phyloP scores from a whole-genome alignment of 2,329 filamentous ascomycete genomes.

The Cladosporium austrohemisphaericum region DNA sequence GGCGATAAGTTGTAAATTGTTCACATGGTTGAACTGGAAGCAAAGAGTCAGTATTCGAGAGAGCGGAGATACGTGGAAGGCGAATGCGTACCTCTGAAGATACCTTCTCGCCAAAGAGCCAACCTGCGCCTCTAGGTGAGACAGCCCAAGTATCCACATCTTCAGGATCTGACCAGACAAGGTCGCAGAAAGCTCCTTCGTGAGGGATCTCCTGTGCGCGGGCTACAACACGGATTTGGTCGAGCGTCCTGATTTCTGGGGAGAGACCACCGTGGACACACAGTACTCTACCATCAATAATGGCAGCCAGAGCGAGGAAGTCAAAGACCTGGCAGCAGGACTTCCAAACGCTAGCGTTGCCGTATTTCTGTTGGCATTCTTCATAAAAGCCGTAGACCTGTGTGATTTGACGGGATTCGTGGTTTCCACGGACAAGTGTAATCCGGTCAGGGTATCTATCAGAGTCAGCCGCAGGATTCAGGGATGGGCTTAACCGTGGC shows the following conservation, averaged over 20 bases:
- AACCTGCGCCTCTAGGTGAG: slow-evolving; percentile 62
- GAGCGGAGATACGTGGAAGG: neutral
- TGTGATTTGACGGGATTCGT: slow-evolving; percentile 73
- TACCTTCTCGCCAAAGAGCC: slow-evolving; percentile 68
- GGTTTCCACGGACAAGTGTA: slow-evolving; percentile 69
- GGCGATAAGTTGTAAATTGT: slow-evolving; percentile 67
- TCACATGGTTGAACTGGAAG: slow-evolving; percentile 67
- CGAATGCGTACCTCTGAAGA: slow-evolving; percentile 56
- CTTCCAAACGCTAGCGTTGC: slow-evolving; percentile 75
- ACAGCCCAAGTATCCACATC: slow-evolving; percentile 65
- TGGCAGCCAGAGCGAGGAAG: slow-evolving; percentile 68
- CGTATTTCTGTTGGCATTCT: slow-evolving; percentile 73
- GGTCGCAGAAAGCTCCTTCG: slow-evolving; percentile 71
- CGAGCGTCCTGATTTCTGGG: slow-evolving; percentile 69
- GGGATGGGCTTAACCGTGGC: slow-evolving; percentile 14
- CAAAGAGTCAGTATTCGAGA: slow-evolving; percentile 14
- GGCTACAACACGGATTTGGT: slow-evolving; percentile 71
- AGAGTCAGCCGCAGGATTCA: neutral
- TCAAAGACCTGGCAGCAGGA: slow-evolving; percentile 76
- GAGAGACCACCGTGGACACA: slow-evolving; percentile 70
- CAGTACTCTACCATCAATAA: slow-evolving; percentile 70
- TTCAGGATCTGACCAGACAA: slow-evolving; percentile 74
- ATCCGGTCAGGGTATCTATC: slow-evolving; percentile 67
- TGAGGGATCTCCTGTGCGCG: slow-evolving; percentile 73
- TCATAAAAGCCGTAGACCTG: slow-evolving; percentile 78